phyloP scores from a whole-genome alignment of 1,284 basidiomycete genomes.

The Cryptococcus neoformans region DNA sequence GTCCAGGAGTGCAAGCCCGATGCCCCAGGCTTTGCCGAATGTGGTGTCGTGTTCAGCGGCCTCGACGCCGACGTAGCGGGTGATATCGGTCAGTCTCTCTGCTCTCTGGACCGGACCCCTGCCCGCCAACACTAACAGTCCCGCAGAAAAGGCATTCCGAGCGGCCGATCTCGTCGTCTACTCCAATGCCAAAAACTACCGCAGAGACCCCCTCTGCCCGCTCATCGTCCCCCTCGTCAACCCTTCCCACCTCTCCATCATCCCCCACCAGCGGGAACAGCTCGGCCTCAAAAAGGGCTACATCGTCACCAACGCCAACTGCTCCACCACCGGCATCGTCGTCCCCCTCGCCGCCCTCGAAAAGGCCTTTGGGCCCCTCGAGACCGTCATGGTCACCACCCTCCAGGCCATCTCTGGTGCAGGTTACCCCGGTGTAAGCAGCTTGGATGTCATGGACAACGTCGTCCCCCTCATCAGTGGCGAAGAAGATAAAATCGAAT shows the following conservation, averaged over 20 bases:
- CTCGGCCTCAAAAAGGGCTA: constrained; percentile 78
- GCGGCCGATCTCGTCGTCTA: constrained; percentile 87
- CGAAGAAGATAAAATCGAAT: constrained; percentile 93
- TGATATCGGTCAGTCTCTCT: constrained; percentile 71
- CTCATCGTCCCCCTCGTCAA: constrained; percentile 98
- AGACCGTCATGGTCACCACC: constrained; percentile 86
- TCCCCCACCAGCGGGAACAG: constrained; percentile 72
- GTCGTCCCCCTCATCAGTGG: constrained; percentile 92
- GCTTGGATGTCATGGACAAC: constrained; percentile 94
- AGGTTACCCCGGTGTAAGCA: constrained; percentile 91
- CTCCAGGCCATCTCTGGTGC: constrained; percentile 98
- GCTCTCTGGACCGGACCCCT: not conserved
- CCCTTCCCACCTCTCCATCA: constrained; percentile 77
- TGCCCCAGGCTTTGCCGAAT: constrained; percentile 65
- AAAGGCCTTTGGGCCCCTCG: constrained; percentile 86
- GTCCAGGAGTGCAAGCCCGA: constrained; percentile 77
- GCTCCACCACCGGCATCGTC: constrained; percentile 92
- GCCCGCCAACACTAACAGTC: not conserved
- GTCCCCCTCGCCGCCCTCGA: constrained; percentile 92
- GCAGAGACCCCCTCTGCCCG: constrained; percentile 90
- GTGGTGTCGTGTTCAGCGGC: constrained; percentile 89
- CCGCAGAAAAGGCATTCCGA: constrained; percentile 78
- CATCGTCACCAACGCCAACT: constrained; percentile 99
- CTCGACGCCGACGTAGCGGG: constrained; percentile 92
- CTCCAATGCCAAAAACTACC: constrained; percentile 97